These are phyloP conservation scores for Porphyrellus sp. DNA, from an alignment of 1,284 basidiomycete genomes.

Conservation along the genomic window DNA sequence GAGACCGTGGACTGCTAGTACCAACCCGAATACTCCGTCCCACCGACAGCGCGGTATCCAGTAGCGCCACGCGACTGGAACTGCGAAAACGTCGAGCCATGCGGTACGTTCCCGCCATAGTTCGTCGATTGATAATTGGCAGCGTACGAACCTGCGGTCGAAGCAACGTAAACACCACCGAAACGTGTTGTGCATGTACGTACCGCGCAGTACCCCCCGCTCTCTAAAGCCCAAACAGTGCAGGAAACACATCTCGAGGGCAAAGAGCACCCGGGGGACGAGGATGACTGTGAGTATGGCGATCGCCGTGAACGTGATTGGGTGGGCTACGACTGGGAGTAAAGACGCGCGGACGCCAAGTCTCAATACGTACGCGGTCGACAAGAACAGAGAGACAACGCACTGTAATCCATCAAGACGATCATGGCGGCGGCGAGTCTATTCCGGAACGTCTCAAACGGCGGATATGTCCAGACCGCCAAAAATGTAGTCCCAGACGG, in stretches of 20 bases:
- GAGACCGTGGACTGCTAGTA: not conserved
- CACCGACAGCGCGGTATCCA: conserved; percentile 1
- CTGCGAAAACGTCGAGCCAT: conserved; percentile 7
- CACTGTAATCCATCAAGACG: conserved; percentile 18
- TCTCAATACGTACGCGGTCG: not conserved
- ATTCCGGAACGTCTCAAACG: conserved; percentile 26
- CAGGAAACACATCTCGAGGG: not conserved
- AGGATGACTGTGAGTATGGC: conserved; percentile 14
- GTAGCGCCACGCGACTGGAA: conserved; percentile 13
- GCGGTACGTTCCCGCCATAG: conserved; percentile 18
- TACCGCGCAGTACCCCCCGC: conserved; percentile 15
- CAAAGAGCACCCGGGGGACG: conserved; percentile 1
- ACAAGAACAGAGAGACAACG: not conserved
- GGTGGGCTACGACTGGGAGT: conserved; percentile 13
- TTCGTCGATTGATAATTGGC: conserved; percentile 25
- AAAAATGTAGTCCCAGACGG: conserved; percentile 4
- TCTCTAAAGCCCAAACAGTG: not conserved
- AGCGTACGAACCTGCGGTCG: conserved; percentile 8
- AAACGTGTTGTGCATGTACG: not conserved
- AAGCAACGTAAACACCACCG: not conserved
- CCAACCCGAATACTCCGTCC: not conserved
- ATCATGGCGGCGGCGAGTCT: conserved; percentile 14
- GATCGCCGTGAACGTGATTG: conserved; percentile 10
- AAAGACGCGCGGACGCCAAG: not conserved
- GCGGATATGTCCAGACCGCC: conserved; percentile 26